phyloP scores from a whole-genome alignment of 2,329 filamentous ascomycete species.

The Beauveria pseudobassiana region DNA sequence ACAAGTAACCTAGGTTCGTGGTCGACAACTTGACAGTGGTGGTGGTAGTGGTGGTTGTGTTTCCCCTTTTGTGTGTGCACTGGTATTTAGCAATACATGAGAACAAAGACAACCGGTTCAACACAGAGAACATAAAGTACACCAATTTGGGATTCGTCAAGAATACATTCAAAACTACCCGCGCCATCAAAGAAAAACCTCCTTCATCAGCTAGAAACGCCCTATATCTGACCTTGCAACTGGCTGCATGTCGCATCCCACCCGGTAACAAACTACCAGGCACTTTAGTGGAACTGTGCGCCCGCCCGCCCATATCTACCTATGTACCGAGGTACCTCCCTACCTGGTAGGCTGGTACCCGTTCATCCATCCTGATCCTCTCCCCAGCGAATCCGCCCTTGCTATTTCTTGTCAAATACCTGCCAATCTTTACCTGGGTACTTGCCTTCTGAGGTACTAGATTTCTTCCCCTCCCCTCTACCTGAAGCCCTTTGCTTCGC shows the following conservation, averaged over 20 bases:
- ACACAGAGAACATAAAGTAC: not conserved
- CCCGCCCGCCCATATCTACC: not conserved
- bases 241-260: slow-evolving; percentile 1
- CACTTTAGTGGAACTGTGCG: slow-evolving; percentile 1
- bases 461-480: not conserved
- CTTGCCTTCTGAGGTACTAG: not conserved
- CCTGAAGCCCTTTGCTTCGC: not conserved
- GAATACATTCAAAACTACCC: too few species aligned
- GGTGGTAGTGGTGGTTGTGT: not conserved
- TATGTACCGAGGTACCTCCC: not conserved
- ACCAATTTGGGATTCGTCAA: not conserved
- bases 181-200: too few species aligned
- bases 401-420: not conserved
- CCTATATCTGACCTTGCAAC: not conserved
- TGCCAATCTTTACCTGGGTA: not conserved
- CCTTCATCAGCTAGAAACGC: not conserved
- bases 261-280: not conserved
- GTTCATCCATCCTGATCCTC: not conserved
- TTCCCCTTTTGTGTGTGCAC: not conserved
- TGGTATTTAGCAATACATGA: not conserved
- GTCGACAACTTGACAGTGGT: not conserved
- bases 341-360: too few species aligned
- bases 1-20: not conserved
- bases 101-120: too few species aligned
- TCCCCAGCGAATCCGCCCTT: not conserved